Conservation (phyloP, 78 protist species). For the Bodo saltans region DNA sequence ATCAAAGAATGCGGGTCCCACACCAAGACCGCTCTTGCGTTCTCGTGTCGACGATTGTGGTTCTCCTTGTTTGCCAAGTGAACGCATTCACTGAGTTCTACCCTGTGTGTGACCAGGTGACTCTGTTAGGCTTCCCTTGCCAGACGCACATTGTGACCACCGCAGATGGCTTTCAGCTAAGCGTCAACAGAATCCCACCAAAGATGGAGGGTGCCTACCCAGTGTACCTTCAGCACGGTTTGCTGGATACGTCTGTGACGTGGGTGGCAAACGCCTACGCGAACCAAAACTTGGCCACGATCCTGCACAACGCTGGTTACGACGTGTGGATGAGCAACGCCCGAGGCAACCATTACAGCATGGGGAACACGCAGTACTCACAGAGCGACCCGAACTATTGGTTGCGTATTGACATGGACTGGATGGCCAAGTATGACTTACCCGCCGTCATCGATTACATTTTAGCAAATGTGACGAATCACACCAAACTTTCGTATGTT, state of each 20-base stretch:
- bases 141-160: conserved; percentile 45
- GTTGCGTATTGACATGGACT: conserved; percentile 53
- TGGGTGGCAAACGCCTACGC: conserved; percentile 45
- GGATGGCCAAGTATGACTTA: conserved; percentile 36
- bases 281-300: conserved; percentile 44
- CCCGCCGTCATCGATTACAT: conserved; percentile 45
- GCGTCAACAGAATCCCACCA: conserved; percentile 39
- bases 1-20: no score
- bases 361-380: conserved; percentile 16
- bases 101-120: background rate
- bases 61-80: no score
- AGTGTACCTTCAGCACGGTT: conserved; percentile 52
- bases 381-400: conserved; percentile 13
- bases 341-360: conserved; percentile 55
- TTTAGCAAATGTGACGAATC: background rate
- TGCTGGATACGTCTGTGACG: conserved; percentile 43
- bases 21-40: no score
- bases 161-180: conserved; percentile 45
- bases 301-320: conserved; percentile 57
- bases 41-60: no score
- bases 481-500: conserved; percentile 21
- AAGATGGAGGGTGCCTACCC: conserved; percentile 36
- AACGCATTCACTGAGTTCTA: no score
- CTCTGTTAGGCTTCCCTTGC: conserved; percentile 44
- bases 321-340: conserved; percentile 73